Base-by-base conservation (phyloP, 768 basidiomycete species). In the Pisolithus microcarpus region DNA sequence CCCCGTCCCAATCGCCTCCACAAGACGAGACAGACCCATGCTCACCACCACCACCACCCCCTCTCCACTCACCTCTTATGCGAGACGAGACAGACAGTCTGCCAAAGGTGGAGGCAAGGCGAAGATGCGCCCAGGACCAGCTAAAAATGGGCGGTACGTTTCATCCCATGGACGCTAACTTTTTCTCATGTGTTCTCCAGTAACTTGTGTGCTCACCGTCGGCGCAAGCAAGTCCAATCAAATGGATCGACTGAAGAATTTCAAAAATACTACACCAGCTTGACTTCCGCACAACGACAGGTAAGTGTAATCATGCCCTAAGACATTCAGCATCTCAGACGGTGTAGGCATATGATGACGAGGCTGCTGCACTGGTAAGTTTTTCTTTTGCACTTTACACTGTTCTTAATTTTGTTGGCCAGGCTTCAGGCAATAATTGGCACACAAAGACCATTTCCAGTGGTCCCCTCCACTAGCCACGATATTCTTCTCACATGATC, bases 391-490 rank as follows among this genome's bases (percentile, higher is more conserved):
- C 13, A 40, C 3, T 19, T 21, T 6, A 6, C 11, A 9, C 39
- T 6, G 18, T 10, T 40, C 30, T 19, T 40, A 40, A 40, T 19
- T 7, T 7, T 21, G 9, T 31, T 48, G 37, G 38, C 15, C 34
- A 16, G 37, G 42, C 28, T 18, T n/a, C 30, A 30, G 13, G 39
- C 31, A 48, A 28, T 50, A 30, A 40, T 61, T 63, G 39, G 39
- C 18, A 40, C 39, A 40, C 18, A 19, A 40, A 40, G n/a, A 40
- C 9, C 11, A 40, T 40, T 4, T n/a, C 18, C n/a, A 23, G 19
- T 7, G 9, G 39, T 19, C 23, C 8, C 1, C 39, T 40, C 39
- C 18, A 40, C 39, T 40, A 40, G 39, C 18, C 10, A 7, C 16
- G 4, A 30, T 9, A 30, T 30, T 19, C 11, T 19, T 19, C 39